Evolutionary conservation across 176 grass and related monocot species (phyloP).

Genomic region (Hsuehochloa calcarea): DNA sequence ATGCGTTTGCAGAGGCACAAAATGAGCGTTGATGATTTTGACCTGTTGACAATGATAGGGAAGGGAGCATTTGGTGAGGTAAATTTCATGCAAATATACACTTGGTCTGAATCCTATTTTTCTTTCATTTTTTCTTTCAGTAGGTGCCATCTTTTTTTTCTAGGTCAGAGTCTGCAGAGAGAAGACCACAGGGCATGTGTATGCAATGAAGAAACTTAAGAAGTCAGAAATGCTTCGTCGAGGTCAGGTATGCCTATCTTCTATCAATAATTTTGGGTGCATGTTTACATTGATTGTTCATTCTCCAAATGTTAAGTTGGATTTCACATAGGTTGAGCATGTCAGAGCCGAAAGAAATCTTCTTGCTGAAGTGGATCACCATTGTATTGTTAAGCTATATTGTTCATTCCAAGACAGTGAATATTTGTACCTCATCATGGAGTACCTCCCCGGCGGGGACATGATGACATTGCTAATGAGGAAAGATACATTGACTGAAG

Average conservation of each 20-base stretch:
- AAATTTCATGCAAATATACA: conserved; percentile 33
- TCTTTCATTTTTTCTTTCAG: background rate
- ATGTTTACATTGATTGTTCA: background rate
- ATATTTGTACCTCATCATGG: conserved; percentile 96
- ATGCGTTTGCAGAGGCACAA: conserved; percentile 98
- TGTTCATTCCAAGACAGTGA: conserved; percentile 96
- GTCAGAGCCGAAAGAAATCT: conserved; percentile 99
- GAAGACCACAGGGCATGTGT: conserved; percentile 79
- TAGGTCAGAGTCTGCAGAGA: conserved; percentile 97
- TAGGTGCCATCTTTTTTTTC: conserved; percentile 29
- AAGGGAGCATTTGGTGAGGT: conserved; percentile 99
- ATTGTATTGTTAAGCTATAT: conserved; percentile 94
- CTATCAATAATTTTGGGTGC: conserved; percentile 12
- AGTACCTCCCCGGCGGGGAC: conserved; percentile 95
- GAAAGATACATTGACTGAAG: conserved; percentile 85
- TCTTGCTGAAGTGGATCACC: conserved; percentile 92
- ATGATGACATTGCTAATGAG: conserved; percentile 99
- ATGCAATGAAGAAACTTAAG: conserved; percentile 98
- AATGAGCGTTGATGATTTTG: conserved; percentile 96
- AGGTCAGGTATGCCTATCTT: conserved; percentile 64
- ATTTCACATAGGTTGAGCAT: conserved; percentile 78
- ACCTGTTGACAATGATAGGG: conserved; percentile 91
- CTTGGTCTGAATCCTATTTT: background rate
- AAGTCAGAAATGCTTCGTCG: conserved; percentile 99
- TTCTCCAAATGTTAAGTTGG: background rate